A percentile compares a stretch with the other conserved stretches of the same genome.
phyloP scores from a whole-genome alignment of 768 basidiomycete species.

The Candolleomyces aberdarensis region DNA sequence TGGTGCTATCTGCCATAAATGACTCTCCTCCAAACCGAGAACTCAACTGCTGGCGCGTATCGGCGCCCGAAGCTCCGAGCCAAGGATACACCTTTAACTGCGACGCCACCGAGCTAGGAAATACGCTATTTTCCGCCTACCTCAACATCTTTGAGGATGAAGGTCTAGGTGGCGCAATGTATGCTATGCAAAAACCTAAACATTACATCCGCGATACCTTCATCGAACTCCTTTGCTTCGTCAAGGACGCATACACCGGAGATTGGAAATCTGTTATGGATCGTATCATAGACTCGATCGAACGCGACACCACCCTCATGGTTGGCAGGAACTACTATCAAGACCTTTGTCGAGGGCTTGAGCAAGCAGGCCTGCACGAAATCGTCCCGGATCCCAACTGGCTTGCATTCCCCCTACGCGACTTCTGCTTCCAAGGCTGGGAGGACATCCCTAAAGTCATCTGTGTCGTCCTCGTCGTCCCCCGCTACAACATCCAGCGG shows the following conservation, averaged over 20 bases:
- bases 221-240: slow-evolving; percentile 37
- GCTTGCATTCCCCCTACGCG: slow-evolving; percentile 1
- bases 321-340: slow-evolving; percentile 34
- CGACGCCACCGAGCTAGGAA: slow-evolving; percentile 26
- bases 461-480: slow-evolving; percentile 32
- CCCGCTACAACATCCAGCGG: slow-evolving; percentile 28
- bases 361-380: slow-evolving; percentile 33
- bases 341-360: slow-evolving; percentile 44
- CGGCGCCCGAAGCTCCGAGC: neutral
- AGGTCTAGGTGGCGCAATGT: no score
- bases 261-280: slow-evolving; percentile 45
- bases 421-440: slow-evolving; percentile 24
- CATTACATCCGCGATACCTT: slow-evolving; percentile 51
- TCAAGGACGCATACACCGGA: slow-evolving; percentile 27
- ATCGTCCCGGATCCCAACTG: slow-evolving; percentile 11
- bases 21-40: neutral
- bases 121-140: slow-evolving; percentile 41
- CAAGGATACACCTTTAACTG: neutral
- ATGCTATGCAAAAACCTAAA: no score
- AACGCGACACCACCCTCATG: slow-evolving; percentile 17
- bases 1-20: neutral
- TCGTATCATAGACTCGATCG: slow-evolving; percentile 23
- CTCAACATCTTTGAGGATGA: slow-evolving; percentile 43
- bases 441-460: slow-evolving; percentile 27
- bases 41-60: slow-evolving; percentile 1